A percentile compares a stretch with the other conserved stretches of the same genome.
These are phyloP conservation scores for Raddia guianensis DNA, from an alignment of 176 grass and related monocot species.

Conservation along the genomic window DNA sequence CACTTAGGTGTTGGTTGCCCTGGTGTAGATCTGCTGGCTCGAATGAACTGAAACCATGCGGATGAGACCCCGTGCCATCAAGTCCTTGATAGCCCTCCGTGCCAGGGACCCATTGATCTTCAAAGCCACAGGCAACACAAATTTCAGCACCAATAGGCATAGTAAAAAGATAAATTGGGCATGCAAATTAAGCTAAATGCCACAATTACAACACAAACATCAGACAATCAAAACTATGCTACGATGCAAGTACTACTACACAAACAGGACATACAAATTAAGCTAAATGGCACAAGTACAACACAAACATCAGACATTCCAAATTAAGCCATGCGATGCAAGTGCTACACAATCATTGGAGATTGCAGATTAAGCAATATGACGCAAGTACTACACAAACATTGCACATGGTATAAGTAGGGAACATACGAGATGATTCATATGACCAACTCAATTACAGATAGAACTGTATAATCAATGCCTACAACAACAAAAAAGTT, in stretches of 20 bases:
- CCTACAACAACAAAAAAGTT: neutral
- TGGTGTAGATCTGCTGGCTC: slow-evolving; percentile 68
- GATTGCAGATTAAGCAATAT: neutral
- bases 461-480: neutral
- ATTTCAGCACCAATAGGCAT: neutral
- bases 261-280: neutral
- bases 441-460: neutral
- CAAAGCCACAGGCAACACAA: neutral
- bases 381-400: neutral
- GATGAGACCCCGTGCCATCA: slow-evolving; percentile 48
- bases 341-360: too few species aligned
- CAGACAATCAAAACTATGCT: too few species aligned
- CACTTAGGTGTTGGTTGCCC: slow-evolving; percentile 55
- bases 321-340: too few species aligned
- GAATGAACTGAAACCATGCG: slow-evolving; percentile 47
- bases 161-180: neutral
- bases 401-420: too few species aligned
- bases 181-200: neutral
- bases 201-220: too few species aligned
- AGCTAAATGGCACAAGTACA: neutral
- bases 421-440: neutral
- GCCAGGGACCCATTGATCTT: slow-evolving; percentile 29
- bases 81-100: slow-evolving; percentile 51
- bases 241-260: too few species aligned
- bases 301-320: too few species aligned